Base-by-base conservation (phyloP, 2,329 filamentous ascomycete genomes). In the Ramularia collo-cygni region DNA sequence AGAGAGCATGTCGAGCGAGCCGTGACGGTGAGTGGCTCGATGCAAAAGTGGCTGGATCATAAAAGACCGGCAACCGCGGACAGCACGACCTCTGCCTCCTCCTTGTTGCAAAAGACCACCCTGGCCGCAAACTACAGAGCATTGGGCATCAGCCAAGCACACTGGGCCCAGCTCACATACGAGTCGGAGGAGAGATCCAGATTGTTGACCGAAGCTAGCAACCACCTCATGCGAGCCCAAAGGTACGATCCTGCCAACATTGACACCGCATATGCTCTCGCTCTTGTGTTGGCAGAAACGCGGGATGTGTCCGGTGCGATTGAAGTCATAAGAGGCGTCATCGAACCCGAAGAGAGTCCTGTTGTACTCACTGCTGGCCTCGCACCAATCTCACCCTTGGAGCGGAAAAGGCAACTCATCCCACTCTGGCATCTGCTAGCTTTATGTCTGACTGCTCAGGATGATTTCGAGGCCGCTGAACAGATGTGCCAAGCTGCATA, bases 401-500 rank as follows among this genome's bases (percentile, higher is more conserved):
- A 53, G n/a, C 48, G 77, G 40, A 80, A 87, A 58, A 70, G 72
- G 35, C 72, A 73, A 46, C 55, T 77, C n/a, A 79, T 96, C 16
- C 82, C 89, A 2, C 65, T 95, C 16, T 95, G 92, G 89, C 92
- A 98, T 67, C 72, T 98, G 12, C 72, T 98, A 33, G 82, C 87
- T 0, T 71, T 98, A 16, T 71, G 96, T 15, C 67, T 96, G 19
- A 95, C 86, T 50, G 86, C 88, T 1, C 80, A 85, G 48, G 84
- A 94, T 50, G 88, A 95, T 47, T 94, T 85, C 54, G 69, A 77
- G 35, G 83, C 85, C 61, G 89, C 92, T 2, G 75, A 78, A 18
- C 81, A 82, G 55, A 83, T 88, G 21, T 96, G 89, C 52, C 87
- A 94, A 58, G 88, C 86, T 17, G 89, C 88, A 3, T 84, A 96